A percentile compares a stretch with the other conserved stretches of the same genome.
Conservation (phyloP, 495 filamentous ascomycete species). For the Parachaetomium inaequale region DNA sequence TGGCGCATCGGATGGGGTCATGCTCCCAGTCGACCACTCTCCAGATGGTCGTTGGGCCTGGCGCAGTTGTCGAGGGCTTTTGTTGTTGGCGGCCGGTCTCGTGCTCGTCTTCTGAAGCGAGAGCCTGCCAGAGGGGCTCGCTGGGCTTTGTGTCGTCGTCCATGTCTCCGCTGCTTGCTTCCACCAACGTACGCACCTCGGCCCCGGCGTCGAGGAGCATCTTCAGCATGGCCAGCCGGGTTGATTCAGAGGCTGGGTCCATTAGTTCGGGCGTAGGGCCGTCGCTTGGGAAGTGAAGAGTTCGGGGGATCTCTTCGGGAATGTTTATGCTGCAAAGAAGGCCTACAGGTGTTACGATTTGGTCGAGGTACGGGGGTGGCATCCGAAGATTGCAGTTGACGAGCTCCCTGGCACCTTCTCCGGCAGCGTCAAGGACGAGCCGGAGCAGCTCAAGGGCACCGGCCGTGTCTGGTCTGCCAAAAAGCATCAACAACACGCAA, state of each 20-base stretch:
- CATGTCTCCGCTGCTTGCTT: neutral
- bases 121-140: neutral
- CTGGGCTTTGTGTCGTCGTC: neutral
- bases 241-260: neutral
- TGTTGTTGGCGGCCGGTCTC: neutral
- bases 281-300: no score
- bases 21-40: neutral
- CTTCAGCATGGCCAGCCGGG: neutral
- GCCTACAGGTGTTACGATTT: neutral
- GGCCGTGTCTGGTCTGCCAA: neutral
- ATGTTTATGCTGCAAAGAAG: neutral
- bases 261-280: neutral
- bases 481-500: neutral
- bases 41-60: neutral
- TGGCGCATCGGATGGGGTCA: neutral
- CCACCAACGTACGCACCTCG: neutral
- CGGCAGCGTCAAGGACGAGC: neutral
- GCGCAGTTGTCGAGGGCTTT: neutral
- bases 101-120: neutral
- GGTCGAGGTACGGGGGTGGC: no score
- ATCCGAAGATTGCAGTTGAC: neutral
- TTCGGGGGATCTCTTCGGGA: no score
- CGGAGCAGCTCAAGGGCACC: neutral
- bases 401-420: neutral
- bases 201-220: neutral